Evolutionary conservation across 495 filamentous ascomycete genomes (phyloP).

Genomic region (Evernia prunastri): DNA sequence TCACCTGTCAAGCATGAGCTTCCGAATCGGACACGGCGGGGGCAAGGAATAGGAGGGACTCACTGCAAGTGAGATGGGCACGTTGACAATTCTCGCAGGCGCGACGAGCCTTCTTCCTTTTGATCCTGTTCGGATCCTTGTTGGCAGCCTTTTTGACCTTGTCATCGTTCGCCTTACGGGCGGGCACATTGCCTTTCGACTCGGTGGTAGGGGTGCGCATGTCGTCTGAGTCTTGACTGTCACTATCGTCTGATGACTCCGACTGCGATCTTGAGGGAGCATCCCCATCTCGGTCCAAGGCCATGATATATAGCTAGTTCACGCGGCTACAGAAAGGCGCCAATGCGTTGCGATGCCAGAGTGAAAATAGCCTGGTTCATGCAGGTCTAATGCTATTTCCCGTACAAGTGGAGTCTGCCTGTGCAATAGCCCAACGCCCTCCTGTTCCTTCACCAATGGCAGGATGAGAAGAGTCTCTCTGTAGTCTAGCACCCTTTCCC

Average conservation of each 20-base stretch:
- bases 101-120: slow-evolving; percentile 91
- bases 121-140: slow-evolving; percentile 76
- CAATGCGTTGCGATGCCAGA: slow-evolving; percentile 3
- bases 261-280: slow-evolving; percentile 32
- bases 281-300: slow-evolving; percentile 46
- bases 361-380: neutral
- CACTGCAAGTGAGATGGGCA: slow-evolving; percentile 97
- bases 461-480: neutral
- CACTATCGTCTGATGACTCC: slow-evolving; percentile 42
- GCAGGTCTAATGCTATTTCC: slow-evolving; percentile 8
- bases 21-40: neutral
- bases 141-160: slow-evolving; percentile 50
- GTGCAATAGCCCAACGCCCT: neutral
- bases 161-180: slow-evolving; percentile 39
- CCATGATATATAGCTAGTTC: slow-evolving; percentile 39
- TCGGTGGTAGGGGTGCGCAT: slow-evolving; percentile 51
- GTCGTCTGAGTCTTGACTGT: slow-evolving; percentile 44
- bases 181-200: slow-evolving; percentile 14
- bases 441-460: neutral
- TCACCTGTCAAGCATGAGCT: slow-evolving; percentile 46
- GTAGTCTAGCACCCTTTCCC: neutral
- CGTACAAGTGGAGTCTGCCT: slow-evolving; percentile 2
- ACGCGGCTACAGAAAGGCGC: slow-evolving; percentile 7
- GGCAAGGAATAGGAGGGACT: slow-evolving; percentile 32
- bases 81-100: slow-evolving; percentile 96